These are phyloP conservation scores for Paecilomyces sp. DNA, from an alignment of 2,329 filamentous ascomycete genomes.

Conservation along the genomic window DNA sequence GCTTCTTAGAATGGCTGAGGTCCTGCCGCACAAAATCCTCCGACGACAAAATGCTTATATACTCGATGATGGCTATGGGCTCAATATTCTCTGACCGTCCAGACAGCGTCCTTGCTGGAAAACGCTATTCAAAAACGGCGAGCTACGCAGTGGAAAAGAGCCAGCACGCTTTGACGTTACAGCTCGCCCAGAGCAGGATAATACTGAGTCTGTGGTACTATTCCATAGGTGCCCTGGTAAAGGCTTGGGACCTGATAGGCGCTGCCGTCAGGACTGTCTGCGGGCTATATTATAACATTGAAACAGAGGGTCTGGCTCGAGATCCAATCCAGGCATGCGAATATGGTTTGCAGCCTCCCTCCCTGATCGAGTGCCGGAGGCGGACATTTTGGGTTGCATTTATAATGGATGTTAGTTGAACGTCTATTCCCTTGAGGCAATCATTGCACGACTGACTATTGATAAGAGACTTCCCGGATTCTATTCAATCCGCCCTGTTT, in stretches of 20 bases:
- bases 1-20: conserved; percentile 50
- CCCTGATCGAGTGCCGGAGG: conserved; percentile 59
- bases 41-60: conserved; percentile 54
- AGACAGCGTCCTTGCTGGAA: conserved; percentile 39
- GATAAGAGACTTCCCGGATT: conserved; percentile 53
- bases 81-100: conserved; percentile 46
- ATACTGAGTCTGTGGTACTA: conserved; percentile 61
- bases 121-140: conserved; percentile 48
- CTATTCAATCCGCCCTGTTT: conserved; percentile 46
- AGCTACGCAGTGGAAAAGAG: conserved; percentile 49
- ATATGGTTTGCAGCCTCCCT: conserved; percentile 51
- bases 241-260: conserved; percentile 59
- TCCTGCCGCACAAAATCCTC: conserved; percentile 41
- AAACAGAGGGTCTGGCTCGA: conserved; percentile 45
- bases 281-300: conserved; percentile 57
- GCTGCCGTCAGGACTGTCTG: conserved; percentile 54
- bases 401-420: conserved; percentile 54
- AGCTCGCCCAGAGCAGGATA: conserved; percentile 61
- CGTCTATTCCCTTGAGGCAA: conserved; percentile 10
- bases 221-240: conserved; percentile 51
- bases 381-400: conserved; percentile 68
- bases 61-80: conserved; percentile 52
- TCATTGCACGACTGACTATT: conserved; percentile 7
- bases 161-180: conserved; percentile 49
- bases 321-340: conserved; percentile 43